Evolutionary conservation across 2,329 filamentous ascomycete species (phyloP), one percentile per base, ranked within the genome.

Genomic region (Gaeumannomyces tritici): DNA sequence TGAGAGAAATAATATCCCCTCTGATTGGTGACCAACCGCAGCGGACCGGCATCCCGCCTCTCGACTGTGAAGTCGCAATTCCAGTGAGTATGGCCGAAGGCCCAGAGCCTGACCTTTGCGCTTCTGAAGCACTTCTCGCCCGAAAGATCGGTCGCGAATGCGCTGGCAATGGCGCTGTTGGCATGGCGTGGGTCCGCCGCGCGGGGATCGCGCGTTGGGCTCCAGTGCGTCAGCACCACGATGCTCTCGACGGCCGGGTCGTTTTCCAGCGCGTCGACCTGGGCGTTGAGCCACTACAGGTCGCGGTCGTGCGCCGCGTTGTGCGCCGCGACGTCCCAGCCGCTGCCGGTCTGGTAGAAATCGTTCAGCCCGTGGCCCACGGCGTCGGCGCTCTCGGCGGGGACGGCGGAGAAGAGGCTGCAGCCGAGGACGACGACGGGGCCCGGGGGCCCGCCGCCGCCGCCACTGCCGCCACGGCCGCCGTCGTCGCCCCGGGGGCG

Each of bases 21-120:
- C 61, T 71, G 69, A 57, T 71, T 71, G 6, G 67, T 65, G 27
- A 63, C 55, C 27, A 68, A 33, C n/a, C 76, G 70, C 62, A 75
- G 70, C 4, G 67, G 4, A n/a, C 59, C 0, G 12, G 61, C 67
- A 0, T 47, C 57, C 2, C 26, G 63, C 31, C 66, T 27, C 13
- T 67, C 66, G 8, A 62, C 70, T 5, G 62, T 29, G 63, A 75
- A 77, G 54, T 76, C 73, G 66, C 77, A 79, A 63, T 77, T 79
- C 65, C 72, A 79, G 65, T 81, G 78, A 13, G 79, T 81, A 64
- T 82, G 79, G 0, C 79, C 78, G 69, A 80, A 81, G 0, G 73
- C 78, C 79, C 78, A 82, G 0, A 77, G 33, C 66, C 70, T 75
- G 24, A 80, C 76, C 2, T 63, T 67, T 0, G 26, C 28, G 31